Conservation (phyloP, 257 asterid genomes). For the Solanum tarijense region DNA sequence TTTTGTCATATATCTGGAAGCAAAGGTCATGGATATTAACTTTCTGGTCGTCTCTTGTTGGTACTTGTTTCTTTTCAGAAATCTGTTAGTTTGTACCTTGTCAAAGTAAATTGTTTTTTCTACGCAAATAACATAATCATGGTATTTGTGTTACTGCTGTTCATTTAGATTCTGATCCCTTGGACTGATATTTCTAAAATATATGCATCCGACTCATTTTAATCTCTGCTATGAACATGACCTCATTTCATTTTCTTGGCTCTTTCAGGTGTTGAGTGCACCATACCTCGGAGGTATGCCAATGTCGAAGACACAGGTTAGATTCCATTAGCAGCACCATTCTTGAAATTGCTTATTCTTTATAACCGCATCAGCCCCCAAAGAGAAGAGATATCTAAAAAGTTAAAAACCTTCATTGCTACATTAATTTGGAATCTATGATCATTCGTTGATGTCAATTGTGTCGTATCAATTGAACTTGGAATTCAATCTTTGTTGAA, state of each 20-base stretch:
- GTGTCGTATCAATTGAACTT: neutral
- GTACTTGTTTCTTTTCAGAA: neutral
- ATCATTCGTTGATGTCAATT: neutral
- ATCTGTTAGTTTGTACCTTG: neutral
- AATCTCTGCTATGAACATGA: neutral
- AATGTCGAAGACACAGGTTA: constrained; percentile 33
- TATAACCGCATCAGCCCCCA: neutral
- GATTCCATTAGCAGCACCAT: neutral
- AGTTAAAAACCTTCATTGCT: neutral
- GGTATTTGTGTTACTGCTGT: neutral
- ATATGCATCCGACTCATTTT: neutral
- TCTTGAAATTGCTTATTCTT: neutral
- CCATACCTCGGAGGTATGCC: constrained; percentile 54
- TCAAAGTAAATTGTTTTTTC: neutral
- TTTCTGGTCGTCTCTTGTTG: neutral
- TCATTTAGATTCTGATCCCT: neutral
- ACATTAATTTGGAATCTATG: neutral
- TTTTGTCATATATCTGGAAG: neutral
- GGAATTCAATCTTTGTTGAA: neutral
- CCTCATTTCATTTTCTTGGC: neutral
- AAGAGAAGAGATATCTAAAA: neutral
- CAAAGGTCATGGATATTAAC: neutral
- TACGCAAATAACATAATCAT: neutral
- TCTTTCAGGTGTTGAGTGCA: constrained; percentile 75
- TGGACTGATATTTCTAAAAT: neutral